phyloP scores from a whole-genome alignment of 305 asterid species.

The Stenogyne calaminthoides region DNA sequence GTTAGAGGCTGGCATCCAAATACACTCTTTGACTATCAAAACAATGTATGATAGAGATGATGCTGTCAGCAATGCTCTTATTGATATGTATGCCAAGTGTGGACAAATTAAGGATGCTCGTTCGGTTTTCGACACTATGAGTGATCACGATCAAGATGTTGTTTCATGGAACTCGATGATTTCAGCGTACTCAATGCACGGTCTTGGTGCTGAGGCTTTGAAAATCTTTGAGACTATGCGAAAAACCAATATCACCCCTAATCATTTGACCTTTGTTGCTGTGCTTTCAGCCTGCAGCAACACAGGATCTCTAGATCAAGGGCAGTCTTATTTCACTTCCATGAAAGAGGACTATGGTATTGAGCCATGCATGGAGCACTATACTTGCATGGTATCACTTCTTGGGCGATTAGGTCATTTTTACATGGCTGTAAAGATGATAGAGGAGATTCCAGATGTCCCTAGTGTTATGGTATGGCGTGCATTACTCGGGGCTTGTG shows the following conservation, averaged over 20 bases:
- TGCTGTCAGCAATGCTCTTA: slow-evolving; percentile 81
- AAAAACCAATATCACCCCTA: slow-evolving; percentile 49
- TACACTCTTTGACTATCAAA: slow-evolving; percentile 68
- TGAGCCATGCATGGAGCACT: slow-evolving; percentile 80
- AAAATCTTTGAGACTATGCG: slow-evolving; percentile 60
- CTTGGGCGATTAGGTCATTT: slow-evolving; percentile 79
- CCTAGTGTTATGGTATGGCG: slow-evolving; percentile 96
- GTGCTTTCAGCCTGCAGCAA: slow-evolving; percentile 92
- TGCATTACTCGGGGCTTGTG: slow-evolving; percentile 87
- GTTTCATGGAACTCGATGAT: slow-evolving; percentile 85
- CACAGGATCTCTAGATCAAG: slow-evolving; percentile 73
- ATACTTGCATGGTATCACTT: slow-evolving; percentile 89
- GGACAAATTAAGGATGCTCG: slow-evolving; percentile 77
- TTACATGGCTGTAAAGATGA: slow-evolving; percentile 66
- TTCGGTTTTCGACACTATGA: slow-evolving; percentile 55
- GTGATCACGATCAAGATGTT: slow-evolving; percentile 42
- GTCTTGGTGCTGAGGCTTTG: slow-evolving; percentile 77
- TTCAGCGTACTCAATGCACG: slow-evolving; percentile 89
- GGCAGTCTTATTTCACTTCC: slow-evolving; percentile 56
- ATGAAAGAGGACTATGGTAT: slow-evolving; percentile 64
- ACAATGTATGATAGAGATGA: slow-evolving; percentile 53
- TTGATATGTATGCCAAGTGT: slow-evolving; percentile 86
- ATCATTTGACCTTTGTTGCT: slow-evolving; percentile 72
- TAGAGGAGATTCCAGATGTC: slow-evolving; percentile 61
- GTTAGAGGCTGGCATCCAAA: slow-evolving; percentile 74